Conservation (phyloP, 805 yeast genomes). For the Teunomyces kruisii region DNA sequence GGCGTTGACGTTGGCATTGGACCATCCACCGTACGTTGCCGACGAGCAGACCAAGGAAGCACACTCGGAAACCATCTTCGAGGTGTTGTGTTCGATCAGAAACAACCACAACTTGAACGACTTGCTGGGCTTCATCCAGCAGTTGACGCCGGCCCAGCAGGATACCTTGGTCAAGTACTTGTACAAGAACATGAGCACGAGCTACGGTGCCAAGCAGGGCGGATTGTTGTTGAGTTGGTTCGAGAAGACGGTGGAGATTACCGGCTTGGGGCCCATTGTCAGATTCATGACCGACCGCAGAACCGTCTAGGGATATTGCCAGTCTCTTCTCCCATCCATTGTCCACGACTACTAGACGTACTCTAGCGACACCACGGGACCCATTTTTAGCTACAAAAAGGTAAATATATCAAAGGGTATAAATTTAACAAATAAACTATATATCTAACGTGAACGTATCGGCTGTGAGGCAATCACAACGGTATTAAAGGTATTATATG, state of each 20-base stretch:
- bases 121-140: slow-evolving; percentile 57
- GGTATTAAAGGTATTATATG: not conserved
- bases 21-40: slow-evolving; percentile 82
- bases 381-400: no score
- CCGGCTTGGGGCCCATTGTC: slow-evolving; percentile 88
- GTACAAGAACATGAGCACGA: slow-evolving; percentile 79
- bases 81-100: slow-evolving; percentile 53
- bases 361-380: not conserved
- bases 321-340: no score
- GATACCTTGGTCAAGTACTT: slow-evolving; percentile 80
- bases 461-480: no score
- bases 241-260: slow-evolving; percentile 78
- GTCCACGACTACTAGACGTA: slow-evolving; percentile 1
- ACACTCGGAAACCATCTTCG: slow-evolving; percentile 55
- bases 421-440: no score
- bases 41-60: slow-evolving; percentile 52
- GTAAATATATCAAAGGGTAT: not conserved
- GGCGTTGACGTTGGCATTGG: slow-evolving; percentile 64
- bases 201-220: slow-evolving; percentile 81
- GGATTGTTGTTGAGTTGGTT: slow-evolving; percentile 88
- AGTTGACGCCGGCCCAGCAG: slow-evolving; percentile 62
- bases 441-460: no score
- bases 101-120: slow-evolving; percentile 66
- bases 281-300: slow-evolving; percentile 86
- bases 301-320: slow-evolving; percentile 38